phyloP scores from a whole-genome alignment of 352 stramenopile species.

The Phytopythium kandeliae region DNA sequence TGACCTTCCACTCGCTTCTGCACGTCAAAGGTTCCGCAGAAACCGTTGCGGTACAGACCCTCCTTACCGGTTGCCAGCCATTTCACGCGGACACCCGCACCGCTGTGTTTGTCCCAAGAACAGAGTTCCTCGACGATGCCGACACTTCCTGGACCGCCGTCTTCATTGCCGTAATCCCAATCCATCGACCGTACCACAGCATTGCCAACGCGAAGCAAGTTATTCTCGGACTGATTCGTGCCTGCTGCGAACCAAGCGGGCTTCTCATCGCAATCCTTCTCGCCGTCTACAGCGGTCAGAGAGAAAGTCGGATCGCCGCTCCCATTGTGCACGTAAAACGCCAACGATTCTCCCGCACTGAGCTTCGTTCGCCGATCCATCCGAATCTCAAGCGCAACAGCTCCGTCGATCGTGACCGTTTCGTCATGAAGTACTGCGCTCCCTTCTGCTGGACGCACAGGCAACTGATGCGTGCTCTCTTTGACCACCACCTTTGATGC shows the following conservation, averaged over 20 bases:
- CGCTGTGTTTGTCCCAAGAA: conserved; percentile 36
- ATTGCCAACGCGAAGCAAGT: conserved; percentile 37
- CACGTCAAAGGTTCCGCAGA: conserved; percentile 56
- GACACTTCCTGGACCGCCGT: conserved; percentile 50
- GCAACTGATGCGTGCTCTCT: conserved; percentile 48
- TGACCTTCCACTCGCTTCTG: conserved; percentile 17
- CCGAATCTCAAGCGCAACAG: conserved; percentile 58
- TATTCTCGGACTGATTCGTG: conserved; percentile 13
- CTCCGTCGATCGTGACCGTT: conserved; percentile 33
- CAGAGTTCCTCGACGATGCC: conserved; percentile 53
- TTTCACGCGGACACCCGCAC: conserved; percentile 48
- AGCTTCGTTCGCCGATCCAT: conserved; percentile 62
- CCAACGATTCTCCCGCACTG: conserved; percentile 18
- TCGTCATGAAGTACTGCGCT: conserved; percentile 4
- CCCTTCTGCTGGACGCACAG: neutral
- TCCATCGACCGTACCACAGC: conserved; percentile 52
- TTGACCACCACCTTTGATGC: conserved; percentile 24
- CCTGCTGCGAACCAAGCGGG: conserved; percentile 41
- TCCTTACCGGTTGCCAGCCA: conserved; percentile 35
- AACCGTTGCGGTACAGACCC: conserved; percentile 59
- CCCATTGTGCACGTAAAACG: conserved; percentile 15
- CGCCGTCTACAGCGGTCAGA: conserved; percentile 30
- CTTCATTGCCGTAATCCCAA: conserved; percentile 73
- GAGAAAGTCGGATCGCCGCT: conserved; percentile 2
- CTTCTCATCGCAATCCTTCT: conserved; percentile 14